A percentile compares a stretch with the other conserved stretches of the same genome.
These are phyloP conservation scores for Eimeria sp. DNA, from an alignment of 169 alveolate genomes.

Conservation along the genomic window DNA sequence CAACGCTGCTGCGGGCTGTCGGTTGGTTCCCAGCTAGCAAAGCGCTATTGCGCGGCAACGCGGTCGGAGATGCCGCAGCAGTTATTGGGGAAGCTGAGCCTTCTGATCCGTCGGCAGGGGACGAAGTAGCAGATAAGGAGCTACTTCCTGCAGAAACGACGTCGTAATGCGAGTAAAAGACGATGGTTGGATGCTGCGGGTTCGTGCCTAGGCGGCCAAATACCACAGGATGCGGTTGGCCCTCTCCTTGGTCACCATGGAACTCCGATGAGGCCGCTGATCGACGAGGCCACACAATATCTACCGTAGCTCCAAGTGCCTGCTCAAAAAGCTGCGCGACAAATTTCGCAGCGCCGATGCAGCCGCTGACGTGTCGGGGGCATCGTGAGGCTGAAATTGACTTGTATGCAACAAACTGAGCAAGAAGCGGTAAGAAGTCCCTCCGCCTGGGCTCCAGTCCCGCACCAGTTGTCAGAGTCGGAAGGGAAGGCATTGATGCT, in stretches of 20 bases:
- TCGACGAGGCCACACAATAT: slow-evolving; percentile 67
- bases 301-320: slow-evolving; percentile 74
- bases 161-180: slow-evolving; percentile 84
- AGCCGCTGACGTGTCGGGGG: slow-evolving; percentile 64
- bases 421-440: slow-evolving; percentile 54
- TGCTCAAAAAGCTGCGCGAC: slow-evolving; percentile 65
- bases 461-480: slow-evolving; percentile 29
- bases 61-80: slow-evolving; percentile 47
- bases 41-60: not conserved
- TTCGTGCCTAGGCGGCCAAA: slow-evolving; percentile 82
- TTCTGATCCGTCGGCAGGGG: not conserved
- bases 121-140: slow-evolving; percentile 3
- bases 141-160: slow-evolving; percentile 74
- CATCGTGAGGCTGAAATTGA: slow-evolving; percentile 58
- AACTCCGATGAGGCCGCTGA: slow-evolving; percentile 38
- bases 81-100: slow-evolving; percentile 14
- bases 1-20: slow-evolving; percentile 11
- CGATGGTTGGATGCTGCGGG: slow-evolving; percentile 82
- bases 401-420: slow-evolving; percentile 58
- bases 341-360: slow-evolving; percentile 59
- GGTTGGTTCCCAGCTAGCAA: slow-evolving; percentile 24
- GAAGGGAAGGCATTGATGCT: slow-evolving; percentile 69
- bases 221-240: slow-evolving; percentile 82
- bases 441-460: slow-evolving; percentile 59
- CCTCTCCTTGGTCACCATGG: slow-evolving; percentile 48